Conservation (phyloP, 2,329 filamentous ascomycete genomes). For the Podosphaera xanthii region DNA sequence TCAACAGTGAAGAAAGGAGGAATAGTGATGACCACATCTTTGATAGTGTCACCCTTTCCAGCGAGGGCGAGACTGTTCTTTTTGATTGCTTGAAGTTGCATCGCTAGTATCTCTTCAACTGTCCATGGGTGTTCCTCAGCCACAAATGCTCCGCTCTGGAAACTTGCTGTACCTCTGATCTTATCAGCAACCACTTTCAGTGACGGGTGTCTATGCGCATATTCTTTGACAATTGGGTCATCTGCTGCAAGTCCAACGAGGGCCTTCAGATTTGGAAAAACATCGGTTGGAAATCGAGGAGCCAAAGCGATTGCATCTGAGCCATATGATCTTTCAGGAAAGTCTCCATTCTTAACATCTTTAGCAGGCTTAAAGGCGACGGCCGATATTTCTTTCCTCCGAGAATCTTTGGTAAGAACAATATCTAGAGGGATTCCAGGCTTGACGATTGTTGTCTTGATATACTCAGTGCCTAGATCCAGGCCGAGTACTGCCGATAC, state of each 20-base stretch:
- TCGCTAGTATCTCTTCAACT: conserved; percentile 83
- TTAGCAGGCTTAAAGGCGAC: conserved; percentile 82
- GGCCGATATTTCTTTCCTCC: conserved; percentile 80
- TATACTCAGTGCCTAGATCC: conserved; percentile 87
- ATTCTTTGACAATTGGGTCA: conserved; percentile 41
- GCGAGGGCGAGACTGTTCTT: conserved; percentile 70
- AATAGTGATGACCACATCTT: conserved; percentile 70
- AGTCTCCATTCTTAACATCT: conserved; percentile 38
- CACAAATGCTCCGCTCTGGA: conserved; percentile 50
- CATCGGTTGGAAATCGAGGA: conserved; percentile 72
- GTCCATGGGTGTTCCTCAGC: conserved; percentile 43
- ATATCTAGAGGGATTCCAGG: conserved; percentile 94
- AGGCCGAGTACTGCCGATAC: conserved; percentile 62
- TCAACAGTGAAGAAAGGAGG: conserved; percentile 77
- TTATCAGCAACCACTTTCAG: conserved; percentile 41
- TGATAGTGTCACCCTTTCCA: conserved; percentile 48
- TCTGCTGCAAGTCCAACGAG: conserved; percentile 54
- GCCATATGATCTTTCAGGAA: conserved; percentile 79
- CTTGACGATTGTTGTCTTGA: conserved; percentile 90
- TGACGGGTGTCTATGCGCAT: conserved; percentile 54
- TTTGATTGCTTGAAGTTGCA: conserved; percentile 83
- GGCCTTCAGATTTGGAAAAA: conserved; percentile 83
- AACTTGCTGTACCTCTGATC: conserved; percentile 47
- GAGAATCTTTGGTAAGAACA: conserved; percentile 90
- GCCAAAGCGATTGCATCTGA: conserved; percentile 74